Percentiles rank a stretch among this genome's conserved stretches.
Conservation (phyloP, 345 rosid genomes). For the Pistacia integerrima region DNA sequence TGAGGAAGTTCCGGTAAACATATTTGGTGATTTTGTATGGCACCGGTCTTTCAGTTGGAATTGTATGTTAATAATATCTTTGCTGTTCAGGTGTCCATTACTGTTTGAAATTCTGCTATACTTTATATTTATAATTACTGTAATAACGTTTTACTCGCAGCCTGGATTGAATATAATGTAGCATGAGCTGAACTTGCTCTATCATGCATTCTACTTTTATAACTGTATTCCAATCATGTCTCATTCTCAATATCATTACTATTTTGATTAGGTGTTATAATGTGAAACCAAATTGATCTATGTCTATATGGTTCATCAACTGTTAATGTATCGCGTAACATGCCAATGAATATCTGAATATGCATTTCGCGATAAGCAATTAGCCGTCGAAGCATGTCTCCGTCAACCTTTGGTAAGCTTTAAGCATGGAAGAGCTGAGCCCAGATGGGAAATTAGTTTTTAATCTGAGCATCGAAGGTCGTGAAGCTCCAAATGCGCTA, state of each 20-base stretch:
- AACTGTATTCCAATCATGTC: background rate
- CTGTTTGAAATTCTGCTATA: slow-evolving; percentile 17
- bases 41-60: slow-evolving; percentile 1
- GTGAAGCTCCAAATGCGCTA: too few relatives aligned
- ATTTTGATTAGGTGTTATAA: background rate
- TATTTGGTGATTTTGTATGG: background rate
- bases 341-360: too few relatives aligned
- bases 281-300: too few relatives aligned
- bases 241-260: background rate
- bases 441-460: background rate
- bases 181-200: slow-evolving; percentile 17
- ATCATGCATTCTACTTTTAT: slow-evolving; percentile 14
- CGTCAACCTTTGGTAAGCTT: background rate
- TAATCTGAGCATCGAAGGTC: too few relatives aligned
- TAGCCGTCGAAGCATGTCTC: background rate
- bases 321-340: background rate
- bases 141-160: slow-evolving; percentile 11
- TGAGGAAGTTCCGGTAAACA: slow-evolving; percentile 21
- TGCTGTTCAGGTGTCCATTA: slow-evolving; percentile 15
- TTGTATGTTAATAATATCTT: background rate
- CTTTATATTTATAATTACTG: slow-evolving; percentile 24
- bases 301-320: too few relatives aligned
- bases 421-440: background rate
- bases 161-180: slow-evolving; percentile 18
- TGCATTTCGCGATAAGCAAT: too few relatives aligned